Base-by-base conservation (phyloP, 345 rosid genomes). In the Linum usitatissimum region DNA sequence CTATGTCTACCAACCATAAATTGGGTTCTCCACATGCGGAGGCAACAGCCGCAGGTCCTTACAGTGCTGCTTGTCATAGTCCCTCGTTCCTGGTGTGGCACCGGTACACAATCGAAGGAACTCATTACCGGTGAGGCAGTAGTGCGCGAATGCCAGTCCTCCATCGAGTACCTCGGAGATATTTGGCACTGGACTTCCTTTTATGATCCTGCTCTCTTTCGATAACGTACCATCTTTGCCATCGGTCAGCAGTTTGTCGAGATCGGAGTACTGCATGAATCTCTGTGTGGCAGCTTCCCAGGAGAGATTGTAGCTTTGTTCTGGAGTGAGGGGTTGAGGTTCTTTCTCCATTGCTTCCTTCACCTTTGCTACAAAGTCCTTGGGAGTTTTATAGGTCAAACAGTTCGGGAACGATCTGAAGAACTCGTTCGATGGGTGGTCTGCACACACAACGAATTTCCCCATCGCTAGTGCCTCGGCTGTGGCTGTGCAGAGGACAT, bases 391-490 rank as follows among this genome's bases (percentile, higher is more conserved):
- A 87, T 87, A 93, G 1, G 99, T 87, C 56, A 90, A 71, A 72
- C 99, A 90, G 74, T 93, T 93, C 17, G 99, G 97, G 76, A 90
- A 93, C 68, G 90, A 86, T 64, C 84, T 87, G 77, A 93, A 93
- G 80, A 90, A 93, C 74, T 93, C 96, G 66, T 93, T 93, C 9
- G 99, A 93, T 18, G 97, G 99, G 74, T 93, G 94, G 71, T 93
- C 97, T 3, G 99, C 99, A 61, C 99, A 93, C 4, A 93, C 78
- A 8, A 93, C 99, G 39, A 93, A 86, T 66, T 90, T 93, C 20
- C 99, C 99, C 99, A 93, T 93, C 0, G 99, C 99, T 36, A 93
- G 87, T 18, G 97, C 99, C 78, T 93, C 99, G 12, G 97, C 99
- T 15, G 99, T 93, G 59, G 99, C 97, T 30, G 97, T 93, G 85